A percentile compares a stretch with the other conserved stretches of the same genome.
Evolutionary conservation across 1,139 yeast species (phyloP).

Genomic region (Diutina pseudorugosa): DNA sequence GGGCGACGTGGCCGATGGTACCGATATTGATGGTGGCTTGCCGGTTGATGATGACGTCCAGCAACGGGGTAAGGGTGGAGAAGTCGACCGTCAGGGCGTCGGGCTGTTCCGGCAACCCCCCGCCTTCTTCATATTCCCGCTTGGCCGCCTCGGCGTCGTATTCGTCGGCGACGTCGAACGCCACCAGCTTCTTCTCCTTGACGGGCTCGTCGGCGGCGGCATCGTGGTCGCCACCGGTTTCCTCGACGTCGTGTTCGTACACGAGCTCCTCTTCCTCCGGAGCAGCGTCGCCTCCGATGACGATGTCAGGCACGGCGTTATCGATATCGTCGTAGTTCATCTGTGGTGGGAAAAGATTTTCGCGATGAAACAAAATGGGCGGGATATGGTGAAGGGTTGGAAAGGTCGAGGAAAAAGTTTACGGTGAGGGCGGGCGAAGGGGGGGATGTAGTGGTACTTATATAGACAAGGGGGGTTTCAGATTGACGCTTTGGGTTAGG

Average conservation of each 20-base stretch:
- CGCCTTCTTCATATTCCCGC: conserved; percentile 93
- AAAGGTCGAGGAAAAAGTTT: neutral
- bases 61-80: conserved; percentile 63
- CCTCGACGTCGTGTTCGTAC: conserved; percentile 34
- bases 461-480: too few relatives aligned
- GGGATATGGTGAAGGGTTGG: neutral
- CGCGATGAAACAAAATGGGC: neutral
- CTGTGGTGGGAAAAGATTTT: neutral
- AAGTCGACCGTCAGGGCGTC: conserved; percentile 66
- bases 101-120: conserved; percentile 96
- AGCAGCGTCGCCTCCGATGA: conserved; percentile 59
- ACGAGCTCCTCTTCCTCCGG: conserved; percentile 27
- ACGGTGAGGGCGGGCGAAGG: too few relatives aligned
- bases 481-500: too few relatives aligned
- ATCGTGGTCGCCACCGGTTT: conserved; percentile 30
- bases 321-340: conserved; percentile 62
- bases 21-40: conserved; percentile 99
- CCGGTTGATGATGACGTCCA: conserved; percentile 93
- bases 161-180: conserved; percentile 69
- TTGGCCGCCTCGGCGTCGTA: conserved; percentile 56
- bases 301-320: conserved; percentile 74
- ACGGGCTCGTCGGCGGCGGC: conserved; percentile 26
- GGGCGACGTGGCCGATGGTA: conserved; percentile 92
- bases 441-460: too few relatives aligned
- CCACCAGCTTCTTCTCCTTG: conserved; percentile 61